Evolutionary conservation across 768 basidiomycete species (phyloP), one percentile per base, ranked within the genome.

Genomic region (Cantharellus anzutake): DNA sequence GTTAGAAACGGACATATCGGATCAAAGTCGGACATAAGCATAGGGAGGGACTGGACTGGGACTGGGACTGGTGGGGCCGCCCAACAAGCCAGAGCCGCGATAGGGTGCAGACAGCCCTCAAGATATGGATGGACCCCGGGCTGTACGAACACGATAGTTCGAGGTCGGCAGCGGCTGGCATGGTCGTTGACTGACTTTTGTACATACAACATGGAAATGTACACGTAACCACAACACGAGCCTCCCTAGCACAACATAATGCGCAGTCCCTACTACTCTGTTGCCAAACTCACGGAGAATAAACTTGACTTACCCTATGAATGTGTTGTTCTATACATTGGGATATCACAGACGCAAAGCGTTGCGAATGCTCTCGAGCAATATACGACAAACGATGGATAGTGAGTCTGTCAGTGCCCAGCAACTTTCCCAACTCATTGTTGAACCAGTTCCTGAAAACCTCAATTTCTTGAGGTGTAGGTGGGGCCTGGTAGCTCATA

Each of bases 351-450:
- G 83, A 80, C 59, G 83, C 80, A 72, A 81, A 88, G 50, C 84
- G 79, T 2, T 64, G 34, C 42, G 78, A 71, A 69, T 86, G 84
- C 59, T 94, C 86, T 72, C 90, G 86, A 58, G 96, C 94, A 65
- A 87, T 79, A 78, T 92, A 82, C 41, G 96, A 97, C 14, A 99
- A 72, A 62, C 78, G 79, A 73, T 96, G 90, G 64, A 99, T 99
- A 63, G 96, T 81, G 5, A 90, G 85, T 67, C 92, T 83, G 65
- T 92, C 94, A 73, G 98, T 99, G 76, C 92, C 83, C 57, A 82
- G 88, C 63, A 99, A 83, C 63, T 83, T 80, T 66, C 79, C 73
- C 59, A 96, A 81, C 62, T 86, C 81, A 48, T 73, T 69, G 59
- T 78, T 84, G 90, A 73, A 89, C 87, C 72, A 81, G 80, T 42